phyloP scores from a whole-genome alignment of 2,329 filamentous ascomycete genomes.

The Arthrobotrys conoides region DNA sequence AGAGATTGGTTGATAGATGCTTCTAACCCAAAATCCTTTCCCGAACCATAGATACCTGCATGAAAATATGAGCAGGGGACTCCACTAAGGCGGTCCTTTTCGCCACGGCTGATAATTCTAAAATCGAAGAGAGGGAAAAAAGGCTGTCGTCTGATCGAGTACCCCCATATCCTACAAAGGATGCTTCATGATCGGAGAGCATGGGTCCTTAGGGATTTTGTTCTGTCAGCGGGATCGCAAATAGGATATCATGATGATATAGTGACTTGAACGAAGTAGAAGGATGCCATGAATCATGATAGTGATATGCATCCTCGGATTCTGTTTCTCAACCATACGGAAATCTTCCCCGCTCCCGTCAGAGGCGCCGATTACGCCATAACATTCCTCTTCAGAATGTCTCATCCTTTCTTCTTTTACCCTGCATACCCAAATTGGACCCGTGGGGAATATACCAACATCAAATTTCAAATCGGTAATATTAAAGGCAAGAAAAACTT shows the following conservation, averaged over 20 bases:
- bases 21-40: slow-evolving; percentile 43
- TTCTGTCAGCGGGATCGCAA: slow-evolving; percentile 58
- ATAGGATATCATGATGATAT: slow-evolving; percentile 46
- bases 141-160: slow-evolving; percentile 43
- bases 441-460: slow-evolving; percentile 42
- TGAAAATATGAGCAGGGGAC: slow-evolving; percentile 38
- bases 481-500: slow-evolving; percentile 10
- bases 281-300: slow-evolving; percentile 28
- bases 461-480: slow-evolving; percentile 16
- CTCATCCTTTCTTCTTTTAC: slow-evolving; percentile 56
- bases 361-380: slow-evolving; percentile 60
- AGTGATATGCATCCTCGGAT: slow-evolving; percentile 45
- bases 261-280: slow-evolving; percentile 7
- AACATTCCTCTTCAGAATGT: slow-evolving; percentile 60
- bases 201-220: slow-evolving; percentile 39
- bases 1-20: slow-evolving; percentile 39
- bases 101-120: slow-evolving; percentile 44
- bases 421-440: slow-evolving; percentile 22
- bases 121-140: slow-evolving; percentile 16
- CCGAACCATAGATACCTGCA: slow-evolving; percentile 38
- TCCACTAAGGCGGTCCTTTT: slow-evolving; percentile 20
- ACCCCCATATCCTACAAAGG: slow-evolving; percentile 42
- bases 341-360: slow-evolving; percentile 59
- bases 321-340: slow-evolving; percentile 53
- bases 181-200: slow-evolving; percentile 20